phyloP scores from a whole-genome alignment of 495 filamentous ascomycete species.

The Jackrogersella minutella region DNA sequence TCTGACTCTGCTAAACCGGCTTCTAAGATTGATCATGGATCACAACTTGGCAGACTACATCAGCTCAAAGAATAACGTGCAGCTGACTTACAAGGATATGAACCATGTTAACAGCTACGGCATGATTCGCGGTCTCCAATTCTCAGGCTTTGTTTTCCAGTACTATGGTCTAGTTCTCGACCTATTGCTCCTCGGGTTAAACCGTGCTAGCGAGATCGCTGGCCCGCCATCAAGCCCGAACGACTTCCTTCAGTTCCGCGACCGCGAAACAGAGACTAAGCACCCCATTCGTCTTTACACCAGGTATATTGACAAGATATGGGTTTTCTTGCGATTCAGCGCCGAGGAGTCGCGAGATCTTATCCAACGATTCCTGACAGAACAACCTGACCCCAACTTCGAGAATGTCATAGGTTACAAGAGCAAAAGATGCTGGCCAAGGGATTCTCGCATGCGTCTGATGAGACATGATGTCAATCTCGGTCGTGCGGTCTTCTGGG shows the following conservation, averaged over 20 bases:
- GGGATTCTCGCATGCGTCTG: slow-evolving; percentile 95
- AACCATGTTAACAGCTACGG: slow-evolving; percentile 99
- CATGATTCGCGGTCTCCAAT: slow-evolving; percentile 96
- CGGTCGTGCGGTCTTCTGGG: slow-evolving; percentile 98
- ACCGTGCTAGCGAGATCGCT: slow-evolving; percentile 95
- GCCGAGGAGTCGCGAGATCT: slow-evolving; percentile 95
- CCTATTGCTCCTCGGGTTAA: slow-evolving; percentile 88
- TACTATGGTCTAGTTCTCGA: slow-evolving; percentile 98
- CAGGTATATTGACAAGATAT: slow-evolving; percentile 96
- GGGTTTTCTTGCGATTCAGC: slow-evolving; percentile 94
- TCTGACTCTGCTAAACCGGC: slow-evolving; percentile 90
- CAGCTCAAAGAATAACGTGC: slow-evolving; percentile 99
- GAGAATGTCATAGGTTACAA: slow-evolving; percentile 99
- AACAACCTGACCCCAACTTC: slow-evolving; percentile 98
- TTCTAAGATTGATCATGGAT: slow-evolving; percentile 97
- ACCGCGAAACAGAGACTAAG: slow-evolving; percentile 85
- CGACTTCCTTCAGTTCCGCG: slow-evolving; percentile 97
- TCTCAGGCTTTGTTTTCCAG: slow-evolving; percentile 98
- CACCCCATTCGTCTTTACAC: slow-evolving; percentile 98
- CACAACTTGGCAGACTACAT: slow-evolving; percentile 99
- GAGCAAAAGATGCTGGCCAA: slow-evolving; percentile 99
- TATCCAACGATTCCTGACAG: slow-evolving; percentile 97
- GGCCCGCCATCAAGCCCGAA: slow-evolving; percentile 96
- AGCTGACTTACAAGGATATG: slow-evolving; percentile 99
- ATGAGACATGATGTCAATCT: slow-evolving; percentile 99